Evolutionary conservation across 768 basidiomycete species (phyloP).

Genomic region (Leccinum boreale): DNA sequence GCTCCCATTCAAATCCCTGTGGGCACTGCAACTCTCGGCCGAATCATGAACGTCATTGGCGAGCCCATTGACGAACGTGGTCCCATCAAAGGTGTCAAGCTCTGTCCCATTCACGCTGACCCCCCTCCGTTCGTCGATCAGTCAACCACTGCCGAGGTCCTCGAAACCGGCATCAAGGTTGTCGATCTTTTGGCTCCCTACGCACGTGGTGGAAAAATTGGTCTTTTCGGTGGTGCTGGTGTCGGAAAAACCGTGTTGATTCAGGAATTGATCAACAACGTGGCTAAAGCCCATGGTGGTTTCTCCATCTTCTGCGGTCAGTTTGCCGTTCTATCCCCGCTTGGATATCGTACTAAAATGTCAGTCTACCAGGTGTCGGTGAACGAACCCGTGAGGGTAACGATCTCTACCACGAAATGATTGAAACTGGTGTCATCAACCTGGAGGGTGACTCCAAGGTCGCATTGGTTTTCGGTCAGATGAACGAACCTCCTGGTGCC

Average conservation of each 20-base stretch:
- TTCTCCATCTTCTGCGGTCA: constrained; percentile 98
- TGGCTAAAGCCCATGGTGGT: constrained; percentile 99
- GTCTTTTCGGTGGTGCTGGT: constrained; percentile 99
- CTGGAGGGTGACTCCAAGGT: constrained; percentile 99
- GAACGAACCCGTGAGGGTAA: constrained; percentile 99
- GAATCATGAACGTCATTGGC: constrained; percentile 99
- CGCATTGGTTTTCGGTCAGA: constrained; percentile 99
- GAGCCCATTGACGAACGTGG: constrained; percentile 99
- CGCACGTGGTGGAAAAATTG: constrained; percentile 99
- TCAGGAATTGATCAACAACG: constrained; percentile 99
- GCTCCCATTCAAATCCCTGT: constrained; percentile 96
- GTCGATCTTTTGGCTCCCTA: constrained; percentile 99
- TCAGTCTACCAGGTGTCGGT: constrained; percentile 74
- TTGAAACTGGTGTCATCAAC: constrained; percentile 99
- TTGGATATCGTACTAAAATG: constrained; percentile 3
- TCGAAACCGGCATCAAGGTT: constrained; percentile 99
- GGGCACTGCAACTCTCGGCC: constrained; percentile 89
- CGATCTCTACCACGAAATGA: constrained; percentile 99
- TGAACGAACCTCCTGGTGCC: constrained; percentile 99
- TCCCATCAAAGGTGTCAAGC: constrained; percentile 94
- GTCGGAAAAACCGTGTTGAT: constrained; percentile 99
- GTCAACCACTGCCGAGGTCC: constrained; percentile 96
- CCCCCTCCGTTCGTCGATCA: constrained; percentile 98
- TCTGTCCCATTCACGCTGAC: constrained; percentile 93
- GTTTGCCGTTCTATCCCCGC: constrained; percentile 18